Evolutionary conservation across 768 basidiomycete genomes (phyloP), one percentile per base, ranked within the genome.

Genomic region (Pisolithus orientalis): DNA sequence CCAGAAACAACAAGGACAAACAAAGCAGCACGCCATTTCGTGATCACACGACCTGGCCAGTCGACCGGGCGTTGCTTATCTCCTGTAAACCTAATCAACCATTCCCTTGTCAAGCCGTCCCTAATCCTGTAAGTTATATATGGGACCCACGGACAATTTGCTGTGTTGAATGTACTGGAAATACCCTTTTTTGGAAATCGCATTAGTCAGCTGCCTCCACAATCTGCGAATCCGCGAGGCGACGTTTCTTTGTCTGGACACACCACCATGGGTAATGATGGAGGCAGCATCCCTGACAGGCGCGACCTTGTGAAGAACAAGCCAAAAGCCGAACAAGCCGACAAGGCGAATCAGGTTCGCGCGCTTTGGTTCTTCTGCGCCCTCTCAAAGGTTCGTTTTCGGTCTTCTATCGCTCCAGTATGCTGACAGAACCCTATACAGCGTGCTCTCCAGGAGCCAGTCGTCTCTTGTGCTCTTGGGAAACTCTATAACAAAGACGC

Each of bases 401-500:
- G 52, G n/a, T 2, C 27, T 37, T 46, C 8, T 29, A 16, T 2
- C 17, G 11, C 34, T 17, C 21, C 31, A 39, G 52, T 39, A 37
- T 17, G 25, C 37, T 55, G 6, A 63, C 42, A 13, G 2, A 29
- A n/a, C 39, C 13, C 42, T 31, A 4, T 48, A 37, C 62, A 94
- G 92, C 80, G 80, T 50, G 85, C 84, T n/a, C 76, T 98, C 1
- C 83, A 85, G 61, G 84, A 90, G 53, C 96, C 96, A 0, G 75
- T 97, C 5, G 96, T 97, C 0, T 85, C 94, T 0, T 95, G 93
- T 69, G 84, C 84, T 0, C 77, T 97, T 0, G 96, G 96, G 10
- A 95, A 94, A 67, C 74, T 99, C 0, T 98, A 97, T 66, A 99
- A 97, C 71, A 96, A 95, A 64, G 95, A 95, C 60, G 82, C 94